phyloP scores from a whole-genome alignment of 176 grass and related monocot species.

The Musa troglodytarum region DNA sequence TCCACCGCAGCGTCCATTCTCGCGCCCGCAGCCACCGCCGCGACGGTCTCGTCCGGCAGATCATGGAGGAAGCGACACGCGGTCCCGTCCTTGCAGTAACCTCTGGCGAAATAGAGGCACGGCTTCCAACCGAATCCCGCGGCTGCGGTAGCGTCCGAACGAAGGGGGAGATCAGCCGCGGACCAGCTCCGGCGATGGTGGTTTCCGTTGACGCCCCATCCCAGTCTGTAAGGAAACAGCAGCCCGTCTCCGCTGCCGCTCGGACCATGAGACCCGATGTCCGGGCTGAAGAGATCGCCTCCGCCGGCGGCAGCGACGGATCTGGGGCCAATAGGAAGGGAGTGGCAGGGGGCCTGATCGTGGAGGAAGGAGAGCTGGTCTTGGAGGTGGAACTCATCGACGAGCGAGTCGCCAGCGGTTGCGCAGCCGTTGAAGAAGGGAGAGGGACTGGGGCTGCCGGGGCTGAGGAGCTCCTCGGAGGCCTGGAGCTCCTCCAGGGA shows the following conservation, averaged over 20 bases:
- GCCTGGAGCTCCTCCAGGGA: slow-evolving; percentile 21
- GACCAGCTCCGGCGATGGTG: slow-evolving; percentile 56
- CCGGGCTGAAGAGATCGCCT: slow-evolving; percentile 17
- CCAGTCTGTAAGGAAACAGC: slow-evolving; percentile 21
- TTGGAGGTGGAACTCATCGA: slow-evolving; percentile 62
- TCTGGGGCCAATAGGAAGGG: neutral
- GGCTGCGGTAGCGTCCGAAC: slow-evolving; percentile 8
- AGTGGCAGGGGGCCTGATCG: slow-evolving; percentile 8
- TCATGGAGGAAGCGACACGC: slow-evolving; percentile 64
- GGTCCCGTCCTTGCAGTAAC: slow-evolving; percentile 91
- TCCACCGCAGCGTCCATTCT: slow-evolving; percentile 19
- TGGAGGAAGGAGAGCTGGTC: slow-evolving; percentile 69
- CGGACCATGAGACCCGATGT: slow-evolving; percentile 31
- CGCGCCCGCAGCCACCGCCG: neutral
- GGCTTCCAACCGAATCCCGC: slow-evolving; percentile 51
- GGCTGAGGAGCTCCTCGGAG: slow-evolving; percentile 49
- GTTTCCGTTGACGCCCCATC: slow-evolving; percentile 5
- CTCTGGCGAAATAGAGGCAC: slow-evolving; percentile 74
- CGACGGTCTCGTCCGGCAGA: slow-evolving; percentile 35
- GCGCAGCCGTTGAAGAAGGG: slow-evolving; percentile 30
- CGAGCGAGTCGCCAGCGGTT: slow-evolving; percentile 7
- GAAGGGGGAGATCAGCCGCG: slow-evolving; percentile 46
- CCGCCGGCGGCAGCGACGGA: too few relatives aligned
- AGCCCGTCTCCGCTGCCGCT: slow-evolving; percentile 16
- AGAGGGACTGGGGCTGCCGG: slow-evolving; percentile 20